These are phyloP conservation scores for Acrocalymma vagum DNA, from an alignment of 2,329 filamentous ascomycete genomes.

Conservation along the genomic window DNA sequence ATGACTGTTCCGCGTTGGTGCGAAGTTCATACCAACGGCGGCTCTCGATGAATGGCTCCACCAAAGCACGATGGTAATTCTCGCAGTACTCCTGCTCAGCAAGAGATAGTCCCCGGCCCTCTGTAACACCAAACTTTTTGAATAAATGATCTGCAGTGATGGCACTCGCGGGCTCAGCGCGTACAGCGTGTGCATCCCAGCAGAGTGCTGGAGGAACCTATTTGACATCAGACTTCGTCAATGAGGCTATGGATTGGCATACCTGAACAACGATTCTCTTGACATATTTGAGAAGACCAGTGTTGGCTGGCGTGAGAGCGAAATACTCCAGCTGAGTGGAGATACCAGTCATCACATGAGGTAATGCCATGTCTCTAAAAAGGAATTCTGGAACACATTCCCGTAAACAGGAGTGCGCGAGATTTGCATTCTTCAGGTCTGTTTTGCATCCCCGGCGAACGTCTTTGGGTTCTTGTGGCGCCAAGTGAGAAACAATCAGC, in stretches of 20 bases:
- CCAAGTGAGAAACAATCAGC: conserved; percentile 22
- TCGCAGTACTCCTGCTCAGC: conserved; percentile 11
- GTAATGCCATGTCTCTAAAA: conserved; percentile 23
- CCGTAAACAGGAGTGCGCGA: conserved; percentile 20
- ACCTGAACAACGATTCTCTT: conserved; percentile 19
- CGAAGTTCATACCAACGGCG: conserved; percentile 13
- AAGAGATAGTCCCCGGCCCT: conserved; percentile 1
- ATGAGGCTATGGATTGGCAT: neutral
- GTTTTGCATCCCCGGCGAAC: conserved; percentile 15
- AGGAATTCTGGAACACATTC: conserved; percentile 24
- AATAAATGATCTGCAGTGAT: conserved; percentile 13
- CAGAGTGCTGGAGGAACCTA: conserved; percentile 24
- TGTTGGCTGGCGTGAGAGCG: conserved; percentile 1
- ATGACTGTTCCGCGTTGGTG: conserved; percentile 5
- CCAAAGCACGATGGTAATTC: conserved; percentile 20
- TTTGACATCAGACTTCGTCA: neutral
- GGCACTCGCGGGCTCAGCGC: conserved; percentile 7
- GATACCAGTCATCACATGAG: conserved; percentile 16
- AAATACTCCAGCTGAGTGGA: conserved; percentile 20
- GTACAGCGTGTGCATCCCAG: conserved; percentile 15
- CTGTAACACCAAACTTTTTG: conserved; percentile 6
- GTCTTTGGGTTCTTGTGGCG: conserved; percentile 3
- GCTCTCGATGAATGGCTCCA: conserved; percentile 19
- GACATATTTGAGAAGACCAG: conserved; percentile 13
- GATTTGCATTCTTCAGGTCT: conserved; percentile 25